phyloP scores from a whole-genome alignment of 225 moss, liverwort and hornwort genomes.

The Asterella californica region DNA sequence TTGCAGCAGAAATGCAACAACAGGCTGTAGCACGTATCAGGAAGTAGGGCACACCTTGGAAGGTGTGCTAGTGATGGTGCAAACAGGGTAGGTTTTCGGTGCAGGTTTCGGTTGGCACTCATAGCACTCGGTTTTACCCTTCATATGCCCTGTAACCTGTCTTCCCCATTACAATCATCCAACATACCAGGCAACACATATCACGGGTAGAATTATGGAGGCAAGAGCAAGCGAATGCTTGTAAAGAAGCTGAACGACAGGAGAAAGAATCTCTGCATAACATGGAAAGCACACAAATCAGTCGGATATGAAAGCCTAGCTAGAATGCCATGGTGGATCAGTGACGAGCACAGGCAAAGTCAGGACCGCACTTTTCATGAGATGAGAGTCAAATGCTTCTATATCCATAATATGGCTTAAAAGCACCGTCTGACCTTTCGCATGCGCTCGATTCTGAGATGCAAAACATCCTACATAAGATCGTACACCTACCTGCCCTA shows the following conservation, averaged over 20 bases:
- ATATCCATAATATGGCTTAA: neutral
- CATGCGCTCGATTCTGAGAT: no score
- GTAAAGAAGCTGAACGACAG: neutral
- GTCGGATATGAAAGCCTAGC: no score
- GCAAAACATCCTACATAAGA: neutral
- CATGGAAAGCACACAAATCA: neutral
- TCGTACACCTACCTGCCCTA: slow-evolving; percentile 75
- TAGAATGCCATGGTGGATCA: neutral
- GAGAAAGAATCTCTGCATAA: slow-evolving; percentile 2
- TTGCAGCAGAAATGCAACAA: neutral
- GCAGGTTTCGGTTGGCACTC: slow-evolving; percentile 98
- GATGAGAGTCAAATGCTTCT: neutral
- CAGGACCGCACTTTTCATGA: neutral
- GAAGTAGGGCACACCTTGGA: slow-evolving; percentile 58
- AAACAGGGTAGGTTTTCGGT: slow-evolving; percentile 94
- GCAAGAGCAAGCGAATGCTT: neutral
- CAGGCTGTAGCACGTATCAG: neutral
- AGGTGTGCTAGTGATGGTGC: slow-evolving; percentile 96
- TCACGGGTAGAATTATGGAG: neutral
- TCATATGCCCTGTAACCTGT: slow-evolving; percentile 91
- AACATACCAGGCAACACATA: neutral
- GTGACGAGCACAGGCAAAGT: neutral
- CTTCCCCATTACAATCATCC: slow-evolving; percentile 7
- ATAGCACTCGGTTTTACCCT: slow-evolving; percentile 91
- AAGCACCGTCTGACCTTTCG: no score